These are phyloP conservation scores for Calonectria honghensis DNA, from an alignment of 2,329 filamentous ascomycete genomes.

Conservation along the genomic window DNA sequence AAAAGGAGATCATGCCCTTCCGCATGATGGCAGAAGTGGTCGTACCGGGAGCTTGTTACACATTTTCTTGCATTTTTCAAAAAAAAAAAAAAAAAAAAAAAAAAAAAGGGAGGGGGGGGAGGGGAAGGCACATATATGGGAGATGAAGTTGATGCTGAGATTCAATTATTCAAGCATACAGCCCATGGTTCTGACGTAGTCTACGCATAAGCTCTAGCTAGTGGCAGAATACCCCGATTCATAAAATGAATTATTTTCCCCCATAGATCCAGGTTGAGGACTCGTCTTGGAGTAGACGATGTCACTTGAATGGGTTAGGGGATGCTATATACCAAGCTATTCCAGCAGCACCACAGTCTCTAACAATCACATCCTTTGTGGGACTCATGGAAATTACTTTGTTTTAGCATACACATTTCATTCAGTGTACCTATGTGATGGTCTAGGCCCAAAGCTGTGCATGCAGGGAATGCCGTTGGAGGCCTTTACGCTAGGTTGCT, in stretches of 20 bases:
- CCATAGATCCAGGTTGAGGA: background rate
- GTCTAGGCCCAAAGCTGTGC: background rate
- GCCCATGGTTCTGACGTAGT: background rate
- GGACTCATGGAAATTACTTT: background rate
- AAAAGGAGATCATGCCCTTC: no score
- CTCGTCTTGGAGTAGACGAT: background rate
- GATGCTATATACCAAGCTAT: background rate
- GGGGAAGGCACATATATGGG: background rate
- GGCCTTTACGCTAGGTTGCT: slow-evolving; percentile 45
- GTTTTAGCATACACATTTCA: background rate
- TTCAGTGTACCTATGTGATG: background rate
- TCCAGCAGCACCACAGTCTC: no score
- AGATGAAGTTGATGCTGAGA: background rate
- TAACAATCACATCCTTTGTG: background rate
- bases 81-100: no score
- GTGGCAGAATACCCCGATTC: background rate
- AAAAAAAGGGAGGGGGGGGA: no score
- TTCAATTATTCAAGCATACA: background rate
- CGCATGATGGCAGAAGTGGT: no score
- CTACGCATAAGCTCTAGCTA: no score
- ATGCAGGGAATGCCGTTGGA: slow-evolving; percentile 7
- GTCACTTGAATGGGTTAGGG: no score
- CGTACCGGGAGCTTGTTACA: no score
- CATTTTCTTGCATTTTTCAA: no score
- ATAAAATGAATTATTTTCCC: background rate